These are phyloP conservation scores for Penicillium paneum DNA, from an alignment of 2,329 filamentous ascomycete genomes.

Conservation along the genomic window DNA sequence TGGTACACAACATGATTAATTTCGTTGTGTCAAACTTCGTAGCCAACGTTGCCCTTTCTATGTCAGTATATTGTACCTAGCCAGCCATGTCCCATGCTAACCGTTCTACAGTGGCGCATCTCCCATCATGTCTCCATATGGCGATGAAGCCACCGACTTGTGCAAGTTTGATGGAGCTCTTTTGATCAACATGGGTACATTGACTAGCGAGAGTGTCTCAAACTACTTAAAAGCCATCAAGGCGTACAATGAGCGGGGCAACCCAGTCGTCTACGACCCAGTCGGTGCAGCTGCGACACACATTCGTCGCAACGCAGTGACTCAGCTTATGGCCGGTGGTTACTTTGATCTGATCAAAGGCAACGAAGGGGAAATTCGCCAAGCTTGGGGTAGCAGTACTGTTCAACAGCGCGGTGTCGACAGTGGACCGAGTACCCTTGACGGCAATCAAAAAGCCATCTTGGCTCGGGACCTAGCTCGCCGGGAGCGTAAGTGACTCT, in stretches of 20 bases:
- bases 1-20: slow-evolving; percentile 98
- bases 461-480: slow-evolving; percentile 66
- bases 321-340: slow-evolving; percentile 66
- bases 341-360: slow-evolving; percentile 90
- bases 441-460: slow-evolving; percentile 54
- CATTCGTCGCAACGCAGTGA: slow-evolving; percentile 68
- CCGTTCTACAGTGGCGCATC: slow-evolving; percentile 61
- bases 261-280: slow-evolving; percentile 80
- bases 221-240: slow-evolving; percentile 71
- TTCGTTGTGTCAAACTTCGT: slow-evolving; percentile 93
- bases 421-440: slow-evolving; percentile 58
- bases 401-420: slow-evolving; percentile 81
- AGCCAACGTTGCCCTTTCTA: slow-evolving; percentile 79
- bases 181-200: slow-evolving; percentile 93
- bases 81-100: slow-evolving; percentile 14
- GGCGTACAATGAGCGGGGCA: slow-evolving; percentile 75
- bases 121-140: slow-evolving; percentile 91
- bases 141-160: slow-evolving; percentile 77
- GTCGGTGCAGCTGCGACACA: slow-evolving; percentile 84
- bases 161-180: slow-evolving; percentile 71
- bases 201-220: slow-evolving; percentile 68
- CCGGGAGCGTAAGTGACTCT: slow-evolving; percentile 51
- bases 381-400: slow-evolving; percentile 59
- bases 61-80: slow-evolving; percentile 41
- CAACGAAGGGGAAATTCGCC: slow-evolving; percentile 82